A percentile compares a stretch with the other conserved stretches of the same genome.
Conservation (phyloP, 257 asterid genomes). For the Rauvolfia tetraphylla region DNA sequence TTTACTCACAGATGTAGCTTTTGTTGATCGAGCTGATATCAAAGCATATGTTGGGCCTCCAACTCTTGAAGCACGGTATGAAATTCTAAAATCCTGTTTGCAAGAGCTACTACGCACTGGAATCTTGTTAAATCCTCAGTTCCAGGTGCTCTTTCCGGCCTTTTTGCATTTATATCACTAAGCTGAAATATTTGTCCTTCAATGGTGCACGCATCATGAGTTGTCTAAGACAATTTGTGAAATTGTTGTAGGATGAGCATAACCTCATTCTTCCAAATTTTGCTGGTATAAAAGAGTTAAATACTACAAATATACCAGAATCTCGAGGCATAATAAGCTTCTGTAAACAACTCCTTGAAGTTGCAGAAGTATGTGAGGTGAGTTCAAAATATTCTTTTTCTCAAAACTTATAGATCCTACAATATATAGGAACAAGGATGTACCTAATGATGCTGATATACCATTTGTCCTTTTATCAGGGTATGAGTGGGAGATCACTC, state of each 20-base stretch:
- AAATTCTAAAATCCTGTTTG: conserved; percentile 84
- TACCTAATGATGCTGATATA: not conserved
- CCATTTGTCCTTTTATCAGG: conserved; percentile 40
- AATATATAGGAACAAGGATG: not conserved
- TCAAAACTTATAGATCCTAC: not conserved
- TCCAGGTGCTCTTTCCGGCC: conserved; percentile 38
- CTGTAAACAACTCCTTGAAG: conserved; percentile 60
- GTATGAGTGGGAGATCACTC: conserved; percentile 90
- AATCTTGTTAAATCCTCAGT: conserved; percentile 56
- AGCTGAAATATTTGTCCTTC: not conserved
- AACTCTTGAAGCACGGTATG: conserved; percentile 91
- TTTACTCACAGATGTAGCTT: conserved; percentile 77
- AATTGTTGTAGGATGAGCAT: conserved; percentile 41
- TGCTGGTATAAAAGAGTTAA: conserved; percentile 51
- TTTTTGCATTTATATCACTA: not conserved
- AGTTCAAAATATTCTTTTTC: not conserved
- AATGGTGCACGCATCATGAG: not conserved
- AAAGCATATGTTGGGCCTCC: conserved; percentile 99
- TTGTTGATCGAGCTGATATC: conserved; percentile 98
- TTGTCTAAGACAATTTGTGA: conserved; percentile 5
- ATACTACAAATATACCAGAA: conserved; percentile 32
- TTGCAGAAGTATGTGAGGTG: conserved; percentile 93
- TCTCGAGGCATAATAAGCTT: conserved; percentile 32
- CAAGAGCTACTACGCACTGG: conserved; percentile 79
- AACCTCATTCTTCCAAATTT: conserved; percentile 52